Evolutionary conservation across 495 filamentous ascomycete species (phyloP), one percentile per base, ranked within the genome.

Genomic region (Xeromyces bisporus): DNA sequence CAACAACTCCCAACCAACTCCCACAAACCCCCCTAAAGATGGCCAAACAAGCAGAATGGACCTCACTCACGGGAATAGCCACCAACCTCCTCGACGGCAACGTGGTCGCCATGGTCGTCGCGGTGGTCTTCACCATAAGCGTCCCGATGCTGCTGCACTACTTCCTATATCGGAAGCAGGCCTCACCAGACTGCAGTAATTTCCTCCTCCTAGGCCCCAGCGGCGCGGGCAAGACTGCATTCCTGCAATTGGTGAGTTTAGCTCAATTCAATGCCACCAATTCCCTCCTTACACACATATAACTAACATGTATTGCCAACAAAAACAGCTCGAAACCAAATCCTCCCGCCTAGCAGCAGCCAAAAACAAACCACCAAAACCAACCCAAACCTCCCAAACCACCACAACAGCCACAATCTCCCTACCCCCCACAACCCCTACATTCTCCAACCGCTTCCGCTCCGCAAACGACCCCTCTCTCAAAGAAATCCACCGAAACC

Each of bases 161-260:
- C 29, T 47, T 80, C 41, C 70, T 93, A 46, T 80, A 82, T 51
- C 62, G 61, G 11, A 58, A 64, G 18, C 71, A 66, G 25, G 66
- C 71, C 1, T 72, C 76, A 32, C 71, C 68, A 15, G 67, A 63
- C 7, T 69, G 83, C 3, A 83, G 86, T 17, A 79, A 77, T 4
- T 83, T 96, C 51, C 60, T 96, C 2, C 71, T 97, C 10, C 46
- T 87, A 29, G 89, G 89, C 3, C 89, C 87, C 5, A 74, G 74
- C 17, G 80, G 77, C 35, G 67, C 75, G 29, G 89, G 89, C 40
- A 97, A 97, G 53, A 96, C 89, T 4, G 67, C 80, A 28, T 67
- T 97, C 18, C 57, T 86, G 7, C 84, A 83, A n/a, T 58, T 85
- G 39, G 78, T 81, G 62, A 34, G 62, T n/a, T 11, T 5, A 7